Evolutionary conservation across 2,329 filamentous ascomycete species (phyloP).

Genomic region (Exophiala bonariae): DNA sequence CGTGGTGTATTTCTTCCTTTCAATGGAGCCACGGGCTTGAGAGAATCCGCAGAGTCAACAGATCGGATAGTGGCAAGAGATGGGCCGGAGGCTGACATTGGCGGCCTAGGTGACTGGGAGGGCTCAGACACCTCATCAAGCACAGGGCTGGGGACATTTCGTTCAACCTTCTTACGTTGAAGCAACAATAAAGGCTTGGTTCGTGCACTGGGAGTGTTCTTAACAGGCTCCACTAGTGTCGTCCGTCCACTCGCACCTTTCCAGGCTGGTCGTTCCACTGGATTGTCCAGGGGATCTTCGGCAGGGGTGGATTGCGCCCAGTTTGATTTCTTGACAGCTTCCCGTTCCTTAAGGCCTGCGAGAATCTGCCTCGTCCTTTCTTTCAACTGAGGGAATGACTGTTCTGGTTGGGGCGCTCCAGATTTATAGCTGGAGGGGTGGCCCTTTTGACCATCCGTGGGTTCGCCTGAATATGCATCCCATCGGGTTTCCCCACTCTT

Average conservation of each 20-base stretch:
- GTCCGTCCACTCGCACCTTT: slow-evolving; percentile 70
- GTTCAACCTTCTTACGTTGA: slow-evolving; percentile 20
- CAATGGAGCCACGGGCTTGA: slow-evolving; percentile 45
- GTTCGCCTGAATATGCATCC: slow-evolving; percentile 68
- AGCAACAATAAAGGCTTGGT: slow-evolving; percentile 30
- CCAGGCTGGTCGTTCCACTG: slow-evolving; percentile 58
- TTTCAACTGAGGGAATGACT: slow-evolving; percentile 33
- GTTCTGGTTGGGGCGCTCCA: slow-evolving; percentile 28
- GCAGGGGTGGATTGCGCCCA: slow-evolving; percentile 35
- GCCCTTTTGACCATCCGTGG: slow-evolving; percentile 57
- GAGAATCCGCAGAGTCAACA: slow-evolving; percentile 34
- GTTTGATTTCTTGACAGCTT: slow-evolving; percentile 32
- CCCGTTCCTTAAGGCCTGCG: slow-evolving; percentile 32
- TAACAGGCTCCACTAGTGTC: slow-evolving; percentile 63
- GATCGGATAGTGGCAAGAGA: slow-evolving; percentile 24
- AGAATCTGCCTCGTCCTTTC: slow-evolving; percentile 38
- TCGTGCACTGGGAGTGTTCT: slow-evolving; percentile 57
- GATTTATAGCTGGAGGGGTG: slow-evolving; percentile 29
- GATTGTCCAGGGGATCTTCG: slow-evolving; percentile 45
- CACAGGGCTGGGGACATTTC: not conserved
- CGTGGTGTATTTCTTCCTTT: slow-evolving; percentile 40
- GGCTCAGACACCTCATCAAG: not conserved
- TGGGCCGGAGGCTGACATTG: slow-evolving; percentile 36
- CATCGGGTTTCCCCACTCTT: slow-evolving; percentile 49
- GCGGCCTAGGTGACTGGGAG: slow-evolving; percentile 21